A percentile compares a stretch with the other conserved stretches of the same genome.
Evolutionary conservation across 345 rosid genomes (phyloP).

Genomic region (Eucalyptus urophylla): DNA sequence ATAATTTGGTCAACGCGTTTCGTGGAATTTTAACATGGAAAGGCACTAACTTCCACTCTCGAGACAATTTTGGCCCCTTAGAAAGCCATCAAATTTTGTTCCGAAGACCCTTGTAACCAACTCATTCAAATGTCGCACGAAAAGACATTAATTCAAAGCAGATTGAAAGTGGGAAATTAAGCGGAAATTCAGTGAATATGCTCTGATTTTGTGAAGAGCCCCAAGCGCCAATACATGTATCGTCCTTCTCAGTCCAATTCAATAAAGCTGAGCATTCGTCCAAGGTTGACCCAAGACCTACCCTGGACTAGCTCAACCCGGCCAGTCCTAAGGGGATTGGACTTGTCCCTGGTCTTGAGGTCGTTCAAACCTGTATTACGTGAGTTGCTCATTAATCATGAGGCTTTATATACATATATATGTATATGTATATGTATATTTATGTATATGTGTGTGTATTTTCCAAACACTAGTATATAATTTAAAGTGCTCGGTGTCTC

Average conservation of each 20-base stretch:
- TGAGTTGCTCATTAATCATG: background rate
- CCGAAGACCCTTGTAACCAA: background rate
- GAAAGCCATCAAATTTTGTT: background rate
- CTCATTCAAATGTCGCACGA: background rate
- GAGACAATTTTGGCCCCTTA: background rate
- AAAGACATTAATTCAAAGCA: background rate
- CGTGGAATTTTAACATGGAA: background rate
- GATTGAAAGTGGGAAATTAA: background rate
- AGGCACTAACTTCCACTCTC: background rate
- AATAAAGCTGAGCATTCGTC: background rate
- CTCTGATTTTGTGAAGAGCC: background rate
- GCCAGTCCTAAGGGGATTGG: background rate
- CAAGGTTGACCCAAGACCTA: background rate
- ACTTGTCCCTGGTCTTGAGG: background rate
- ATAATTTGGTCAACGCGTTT: background rate
- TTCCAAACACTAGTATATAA: background rate
- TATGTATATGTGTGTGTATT: too few relatives aligned
- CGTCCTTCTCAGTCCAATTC: background rate
- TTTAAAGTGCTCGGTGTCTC: background rate
- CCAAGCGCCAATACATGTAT: background rate
- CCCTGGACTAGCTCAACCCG: too few relatives aligned
- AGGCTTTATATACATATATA: background rate
- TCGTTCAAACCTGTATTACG: fast-evolving
- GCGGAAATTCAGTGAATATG: background rate
- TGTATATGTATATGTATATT: too few relatives aligned